Conservation (phyloP, 2,329 filamentous ascomycete species). For the Podosphaera fusca region DNA sequence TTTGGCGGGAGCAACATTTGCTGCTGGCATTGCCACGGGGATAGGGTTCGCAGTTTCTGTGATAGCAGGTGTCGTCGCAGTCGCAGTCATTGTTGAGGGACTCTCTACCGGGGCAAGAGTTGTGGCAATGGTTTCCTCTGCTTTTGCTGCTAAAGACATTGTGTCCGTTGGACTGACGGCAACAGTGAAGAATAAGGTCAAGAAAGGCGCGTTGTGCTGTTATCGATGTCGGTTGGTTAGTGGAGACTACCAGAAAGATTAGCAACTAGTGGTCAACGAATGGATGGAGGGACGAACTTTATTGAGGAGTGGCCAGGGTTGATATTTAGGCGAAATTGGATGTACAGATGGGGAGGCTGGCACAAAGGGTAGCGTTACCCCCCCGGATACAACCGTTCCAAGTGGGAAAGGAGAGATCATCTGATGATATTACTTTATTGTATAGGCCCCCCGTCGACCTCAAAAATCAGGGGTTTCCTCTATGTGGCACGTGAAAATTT, state of each 20-base stretch:
- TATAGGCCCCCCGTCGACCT: not conserved
- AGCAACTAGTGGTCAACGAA: not conserved
- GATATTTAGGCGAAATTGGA: conserved; percentile 1
- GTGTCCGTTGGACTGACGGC: conserved; percentile 3
- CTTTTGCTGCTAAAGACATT: conserved; percentile 47
- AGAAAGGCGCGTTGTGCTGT: conserved; percentile 1
- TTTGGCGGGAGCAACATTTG: conserved; percentile 25
- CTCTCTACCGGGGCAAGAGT: conserved; percentile 9
- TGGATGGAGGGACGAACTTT: not conserved
- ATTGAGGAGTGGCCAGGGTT: conserved; percentile 2
- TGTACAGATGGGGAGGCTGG: not conserved
- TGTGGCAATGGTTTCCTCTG: conserved; percentile 22
- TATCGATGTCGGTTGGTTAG: not conserved
- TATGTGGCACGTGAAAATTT: not conserved
- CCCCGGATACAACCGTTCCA: not conserved
- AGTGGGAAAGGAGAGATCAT: not conserved
- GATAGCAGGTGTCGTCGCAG: conserved; percentile 32
- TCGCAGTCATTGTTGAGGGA: conserved; percentile 18
- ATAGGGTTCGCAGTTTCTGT: conserved; percentile 25
- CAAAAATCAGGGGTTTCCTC: not conserved
- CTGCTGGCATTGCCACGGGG: conserved; percentile 24
- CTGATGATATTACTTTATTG: not conserved
- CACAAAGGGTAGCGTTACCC: not conserved
- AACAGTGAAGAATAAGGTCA: conserved; percentile 1
- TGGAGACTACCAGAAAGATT: not conserved